Evolutionary conservation across 2,329 filamentous ascomycete species (phyloP), one percentile per base, ranked within the genome.

Genomic region (Aspergillus tanneri): DNA sequence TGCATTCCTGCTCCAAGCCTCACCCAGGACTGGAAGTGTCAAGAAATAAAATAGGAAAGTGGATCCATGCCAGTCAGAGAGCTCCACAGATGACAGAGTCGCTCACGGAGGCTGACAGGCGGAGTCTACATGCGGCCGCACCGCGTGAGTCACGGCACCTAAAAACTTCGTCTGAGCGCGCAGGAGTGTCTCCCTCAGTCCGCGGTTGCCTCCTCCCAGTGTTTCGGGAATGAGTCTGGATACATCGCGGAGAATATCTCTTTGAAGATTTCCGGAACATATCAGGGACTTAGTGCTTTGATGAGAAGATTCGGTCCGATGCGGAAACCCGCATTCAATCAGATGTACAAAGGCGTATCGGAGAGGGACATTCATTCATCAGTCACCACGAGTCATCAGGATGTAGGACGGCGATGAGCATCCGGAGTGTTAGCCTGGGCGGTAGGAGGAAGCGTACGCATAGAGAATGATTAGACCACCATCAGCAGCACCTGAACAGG

Each of bases 21-120:
- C 67, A 69, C 23, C 69, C 67, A 4, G 76, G 77, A 0, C 67
- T 79, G 0, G 73, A 79, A 49, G 76, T 77, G 0, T 66, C n/a
- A n/a, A 78, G 78, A 39, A 76, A 72, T 50, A 74, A 75, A 47
- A 57, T 65, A 2, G 75, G 75, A 0, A 60, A 64, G 7, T 78
- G 75, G 76, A 65, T 78, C 18, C 60, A 72, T n/a, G 74, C 71
- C 75, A 75, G 2, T 62, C 76, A 4, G 66, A 68, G 0, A 70
- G 68, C 0, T 72, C 75, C 0, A 64, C 77, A 12, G 74, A 77
- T 0, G 71, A 77, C 47, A 77, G 77, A 44, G 76, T 78, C 22
- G 75, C 72, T 0, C 63, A 65, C 11, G 63, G 44, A 65, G 65
- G 1, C 52, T 70, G 7, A 70, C 67, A 0, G 57, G 62, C 3